These are phyloP conservation scores for Priceomyces melissophilus DNA, from an alignment of 805 yeast genomes.

Conservation along the genomic window DNA sequence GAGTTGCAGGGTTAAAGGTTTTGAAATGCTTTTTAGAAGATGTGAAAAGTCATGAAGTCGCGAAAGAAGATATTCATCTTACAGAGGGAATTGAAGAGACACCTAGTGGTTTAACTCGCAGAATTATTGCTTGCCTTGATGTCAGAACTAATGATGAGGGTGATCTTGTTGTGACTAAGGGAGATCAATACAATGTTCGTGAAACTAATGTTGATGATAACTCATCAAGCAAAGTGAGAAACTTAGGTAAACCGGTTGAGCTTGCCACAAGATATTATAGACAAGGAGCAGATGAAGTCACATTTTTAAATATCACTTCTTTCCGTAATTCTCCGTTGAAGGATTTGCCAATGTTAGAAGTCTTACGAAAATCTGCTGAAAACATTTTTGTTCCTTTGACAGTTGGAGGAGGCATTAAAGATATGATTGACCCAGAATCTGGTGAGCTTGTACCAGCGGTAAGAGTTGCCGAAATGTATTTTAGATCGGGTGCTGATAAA, in stretches of 20 bases:
- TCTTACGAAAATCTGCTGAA: constrained; percentile 75
- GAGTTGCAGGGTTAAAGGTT: constrained; percentile 79
- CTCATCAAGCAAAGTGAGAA: constrained; percentile 64
- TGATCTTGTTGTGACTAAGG: constrained; percentile 95
- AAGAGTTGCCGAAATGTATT: constrained; percentile 87
- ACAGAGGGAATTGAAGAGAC: constrained; percentile 26
- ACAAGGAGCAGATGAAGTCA: constrained; percentile 97
- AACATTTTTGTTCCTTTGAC: constrained; percentile 95
- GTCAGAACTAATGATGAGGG: constrained; percentile 95
- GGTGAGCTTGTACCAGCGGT: constrained; percentile 79
- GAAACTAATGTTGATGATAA: constrained; percentile 44
- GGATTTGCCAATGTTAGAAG: constrained; percentile 95
- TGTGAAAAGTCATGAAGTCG: constrained; percentile 23
- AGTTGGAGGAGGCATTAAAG: constrained; percentile 97
- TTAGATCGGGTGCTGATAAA: constrained; percentile 96
- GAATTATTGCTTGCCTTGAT: constrained; percentile 94
- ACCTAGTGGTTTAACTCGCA: constrained; percentile 71
- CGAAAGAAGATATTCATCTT: constrained; percentile 16
- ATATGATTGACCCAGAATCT: constrained; percentile 74
- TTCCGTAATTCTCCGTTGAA: constrained; percentile 89
- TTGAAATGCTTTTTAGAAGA: constrained; percentile 67
- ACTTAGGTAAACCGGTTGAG: constrained; percentile 94
- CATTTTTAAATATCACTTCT: constrained; percentile 92
- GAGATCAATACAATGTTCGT: constrained; percentile 97
- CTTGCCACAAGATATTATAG: constrained; percentile 84